Conservation (phyloP, 2,329 filamentous ascomycete species). For the Shiraia sp. region DNA sequence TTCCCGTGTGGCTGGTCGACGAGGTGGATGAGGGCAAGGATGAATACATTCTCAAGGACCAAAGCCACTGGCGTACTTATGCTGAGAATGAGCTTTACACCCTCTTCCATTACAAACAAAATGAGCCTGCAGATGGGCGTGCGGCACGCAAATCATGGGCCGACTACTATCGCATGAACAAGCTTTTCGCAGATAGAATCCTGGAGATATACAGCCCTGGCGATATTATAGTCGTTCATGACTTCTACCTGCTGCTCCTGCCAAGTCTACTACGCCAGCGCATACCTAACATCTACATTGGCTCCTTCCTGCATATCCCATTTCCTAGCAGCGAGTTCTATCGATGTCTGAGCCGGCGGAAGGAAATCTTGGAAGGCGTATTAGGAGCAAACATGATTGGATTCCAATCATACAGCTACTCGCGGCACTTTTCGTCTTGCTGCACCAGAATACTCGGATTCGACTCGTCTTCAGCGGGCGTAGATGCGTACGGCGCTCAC, state of each 20-base stretch:
- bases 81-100: slow-evolving; percentile 91
- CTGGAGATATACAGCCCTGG: slow-evolving; percentile 88
- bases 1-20: slow-evolving; percentile 88
- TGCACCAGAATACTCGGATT: slow-evolving; percentile 92
- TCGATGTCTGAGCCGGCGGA: slow-evolving; percentile 82
- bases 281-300: slow-evolving; percentile 86
- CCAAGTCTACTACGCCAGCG: slow-evolving; percentile 86
- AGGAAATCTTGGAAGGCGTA: slow-evolving; percentile 87
- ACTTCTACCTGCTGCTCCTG: slow-evolving; percentile 89
- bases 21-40: slow-evolving; percentile 72
- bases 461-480: slow-evolving; percentile 79
- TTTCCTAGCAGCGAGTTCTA: slow-evolving; percentile 97
- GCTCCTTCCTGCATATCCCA: slow-evolving; percentile 91
- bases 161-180: slow-evolving; percentile 92
- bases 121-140: slow-evolving; percentile 84
- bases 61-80: slow-evolving; percentile 84
- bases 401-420: slow-evolving; percentile 95
- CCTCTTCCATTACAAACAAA: slow-evolving; percentile 94
- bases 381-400: slow-evolving; percentile 90
- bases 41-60: slow-evolving; percentile 73
- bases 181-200: slow-evolving; percentile 87
- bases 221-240: slow-evolving; percentile 89
- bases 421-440: slow-evolving; percentile 90
- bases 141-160: slow-evolving; percentile 83
- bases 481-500: slow-evolving; percentile 85